Evolutionary conservation across 306 rosid species (phyloP), one percentile per base, ranked within the genome.

Genomic region (Notholithocarpus densiflorus): DNA sequence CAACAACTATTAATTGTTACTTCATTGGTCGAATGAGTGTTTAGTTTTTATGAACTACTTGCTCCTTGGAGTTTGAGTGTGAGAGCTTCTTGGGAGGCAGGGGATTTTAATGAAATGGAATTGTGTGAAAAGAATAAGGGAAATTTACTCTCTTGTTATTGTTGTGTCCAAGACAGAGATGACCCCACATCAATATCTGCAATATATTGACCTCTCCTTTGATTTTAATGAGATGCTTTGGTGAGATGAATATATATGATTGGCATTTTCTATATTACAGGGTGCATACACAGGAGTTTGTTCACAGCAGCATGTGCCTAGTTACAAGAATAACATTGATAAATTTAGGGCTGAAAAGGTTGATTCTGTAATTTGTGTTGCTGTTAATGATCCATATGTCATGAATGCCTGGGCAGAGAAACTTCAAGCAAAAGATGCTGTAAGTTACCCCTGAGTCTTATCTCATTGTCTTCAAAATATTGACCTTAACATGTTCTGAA

Each of bases 271-370:
- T 21, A 20, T 73, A 66, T 83, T 29, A 75, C 84, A 94, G 98
- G 98, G 98, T 82, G 98, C 98, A 74, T 91, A 91, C 34, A 94
- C 97, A 0, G 97, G 98, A 65, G 98, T 94, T 75, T 94, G 98
- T 84, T 91, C 98, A 43, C 79, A 60, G 85, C 89, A 91, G 87
- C 98, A 94, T 78, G 97, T 94, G 52, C 97, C 98, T 57, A 43
- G 95, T 80, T 94, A 92, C 92, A 92, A 85, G 84, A 89, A 90
- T 53, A 93, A 84, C 55, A 75, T 87, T 75, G 92, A 88, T 10
- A 90, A 92, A 82, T 89, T 92, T 81, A 94, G 88, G 91, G 93
- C 87, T 23, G 90, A 89, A 76, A 93, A 97, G 61, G 71, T 92
- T 43, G 95, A 94, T 78, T 89, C 97, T 71, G 95, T 92, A 11